These are phyloP conservation scores for Diospyros lotus DNA, from an alignment of 148 eudicot genomes.

Conservation along the genomic window DNA sequence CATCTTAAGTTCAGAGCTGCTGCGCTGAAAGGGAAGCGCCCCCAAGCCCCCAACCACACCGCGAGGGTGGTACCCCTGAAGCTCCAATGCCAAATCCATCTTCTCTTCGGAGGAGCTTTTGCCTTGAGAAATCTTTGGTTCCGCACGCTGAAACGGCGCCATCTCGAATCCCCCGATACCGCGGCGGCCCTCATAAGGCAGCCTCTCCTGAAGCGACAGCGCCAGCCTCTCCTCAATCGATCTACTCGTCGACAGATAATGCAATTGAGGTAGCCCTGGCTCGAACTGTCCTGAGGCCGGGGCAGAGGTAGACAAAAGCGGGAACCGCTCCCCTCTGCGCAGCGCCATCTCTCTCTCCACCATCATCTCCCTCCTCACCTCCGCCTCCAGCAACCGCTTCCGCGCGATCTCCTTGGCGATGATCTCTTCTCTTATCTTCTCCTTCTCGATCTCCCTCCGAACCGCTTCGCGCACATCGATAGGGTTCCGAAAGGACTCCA, in stretches of 20 bases:
- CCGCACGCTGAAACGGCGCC: slow-evolving; percentile 30
- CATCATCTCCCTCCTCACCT: slow-evolving; percentile 63
- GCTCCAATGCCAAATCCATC: too few relatives aligned
- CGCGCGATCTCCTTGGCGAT: slow-evolving; percentile 42
- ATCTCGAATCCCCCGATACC: slow-evolving; percentile 13
- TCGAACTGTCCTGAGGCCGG: slow-evolving; percentile 16
- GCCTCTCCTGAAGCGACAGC: slow-evolving; percentile 13
- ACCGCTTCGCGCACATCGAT: slow-evolving; percentile 18
- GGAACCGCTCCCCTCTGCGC: slow-evolving; percentile 5
- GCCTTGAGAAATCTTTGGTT: slow-evolving; percentile 12
- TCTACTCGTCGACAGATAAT: neutral
- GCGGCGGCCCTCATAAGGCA: neutral
- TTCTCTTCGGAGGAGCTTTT: too few relatives aligned
- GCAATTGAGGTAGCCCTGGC: slow-evolving; percentile 17
- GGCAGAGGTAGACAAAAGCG: neutral
- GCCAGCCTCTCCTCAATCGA: slow-evolving; percentile 9
- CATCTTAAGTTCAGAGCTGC: too few relatives aligned
- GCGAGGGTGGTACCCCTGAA: too few relatives aligned
- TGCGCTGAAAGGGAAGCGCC: too few relatives aligned
- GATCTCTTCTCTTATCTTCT: slow-evolving; percentile 50
- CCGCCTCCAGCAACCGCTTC: slow-evolving; percentile 48
- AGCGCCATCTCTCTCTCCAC: slow-evolving; percentile 46
- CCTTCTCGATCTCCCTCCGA: slow-evolving; percentile 54
- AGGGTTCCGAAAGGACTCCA: slow-evolving; percentile 4
- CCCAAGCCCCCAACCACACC: too few relatives aligned